Base-by-base conservation (phyloP, 768 basidiomycete genomes). In the Crepidotus variabilis region DNA sequence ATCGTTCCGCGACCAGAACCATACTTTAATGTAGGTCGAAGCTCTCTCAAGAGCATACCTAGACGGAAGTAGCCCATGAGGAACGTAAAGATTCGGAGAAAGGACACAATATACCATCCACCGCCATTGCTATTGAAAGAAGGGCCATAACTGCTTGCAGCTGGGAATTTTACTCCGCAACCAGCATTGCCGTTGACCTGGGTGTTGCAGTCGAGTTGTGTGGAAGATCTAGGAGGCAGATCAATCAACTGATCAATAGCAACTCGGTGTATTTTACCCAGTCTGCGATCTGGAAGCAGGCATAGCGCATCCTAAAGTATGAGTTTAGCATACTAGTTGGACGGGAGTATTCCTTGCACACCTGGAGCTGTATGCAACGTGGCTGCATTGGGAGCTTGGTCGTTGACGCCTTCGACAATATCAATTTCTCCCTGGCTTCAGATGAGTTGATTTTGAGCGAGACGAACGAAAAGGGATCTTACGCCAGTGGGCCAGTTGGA, bases 41-140 rank as follows among this genome's bases (percentile, higher is more conserved):
- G 82, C 81, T 36, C 87, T 78, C 65, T 88, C 86, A 51, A 87
- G 73, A 0, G 83, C 88, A 64, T 80, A 87, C 80, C 81, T 86
- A 54, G 32, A 28, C 23, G 23, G 2, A 16, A 18, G 20, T 8
- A 33, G 18, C 18, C 2, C 4, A 5, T 18, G 32, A 56, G 16
- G 24, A 34, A 9, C 23, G 47, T 21, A 51, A 49, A 18, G 6
- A 23, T 18, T 34, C 10, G 23, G 21, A 21, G 36, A 21, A 7
- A 18, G 10, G 39, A 16, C 13, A 11, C 14, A 10, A 67, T 74
- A 52, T 63, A 86, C 81, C 80, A 86, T 56, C 85, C 85, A 11
- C 85, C 86, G 20, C 83, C 80, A 36, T 74, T 75, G 43, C 57
- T 62, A 60, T 88, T 87, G 72, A 87, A 85, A 0, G 70, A 55